These are phyloP conservation scores for Sporisorium graminicola DNA, from an alignment of 1,284 basidiomycete genomes.

Conservation along the genomic window DNA sequence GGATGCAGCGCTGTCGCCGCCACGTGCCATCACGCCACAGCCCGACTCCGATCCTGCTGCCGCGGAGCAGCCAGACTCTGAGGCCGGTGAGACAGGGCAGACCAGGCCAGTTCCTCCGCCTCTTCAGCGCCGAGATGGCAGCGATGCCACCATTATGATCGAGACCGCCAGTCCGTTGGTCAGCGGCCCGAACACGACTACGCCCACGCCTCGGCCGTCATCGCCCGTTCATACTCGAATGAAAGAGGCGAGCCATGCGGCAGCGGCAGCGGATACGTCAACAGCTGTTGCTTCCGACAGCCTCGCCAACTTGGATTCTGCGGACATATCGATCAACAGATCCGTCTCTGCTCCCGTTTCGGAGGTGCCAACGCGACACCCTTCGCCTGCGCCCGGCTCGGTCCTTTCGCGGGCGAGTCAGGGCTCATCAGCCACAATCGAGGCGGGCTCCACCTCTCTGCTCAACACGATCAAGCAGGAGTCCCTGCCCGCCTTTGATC, in stretches of 20 bases:
- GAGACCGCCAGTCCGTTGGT: conserved; percentile 25
- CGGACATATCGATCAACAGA: conserved; percentile 23
- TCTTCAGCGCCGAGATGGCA: conserved; percentile 21
- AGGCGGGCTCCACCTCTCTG: conserved; percentile 5
- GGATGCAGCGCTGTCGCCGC: conserved; percentile 29
- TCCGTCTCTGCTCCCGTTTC: conserved; percentile 40
- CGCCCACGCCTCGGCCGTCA: conserved; percentile 43
- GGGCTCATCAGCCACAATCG: conserved; percentile 14
- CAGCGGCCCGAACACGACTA: conserved; percentile 43
- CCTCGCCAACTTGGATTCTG: conserved; percentile 7
- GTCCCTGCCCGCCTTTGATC: conserved; percentile 30
- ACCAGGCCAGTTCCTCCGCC: not conserved
- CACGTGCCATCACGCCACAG: conserved; percentile 18
- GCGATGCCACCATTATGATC: conserved; percentile 38
- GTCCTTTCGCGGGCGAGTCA: conserved; percentile 21
- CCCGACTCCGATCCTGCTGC: not conserved
- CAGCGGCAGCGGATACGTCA: conserved; percentile 1
- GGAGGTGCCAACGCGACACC: conserved; percentile 38
- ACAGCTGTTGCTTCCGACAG: not conserved
- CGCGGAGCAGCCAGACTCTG: not conserved
- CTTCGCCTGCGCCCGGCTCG: conserved; percentile 37
- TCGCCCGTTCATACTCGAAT: conserved; percentile 24
- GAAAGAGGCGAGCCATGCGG: conserved; percentile 1
- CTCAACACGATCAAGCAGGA: conserved; percentile 34
- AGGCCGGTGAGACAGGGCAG: not conserved